Evolutionary conservation across 495 filamentous ascomycete genomes (phyloP).

Genomic region (Lophium mytilinum): DNA sequence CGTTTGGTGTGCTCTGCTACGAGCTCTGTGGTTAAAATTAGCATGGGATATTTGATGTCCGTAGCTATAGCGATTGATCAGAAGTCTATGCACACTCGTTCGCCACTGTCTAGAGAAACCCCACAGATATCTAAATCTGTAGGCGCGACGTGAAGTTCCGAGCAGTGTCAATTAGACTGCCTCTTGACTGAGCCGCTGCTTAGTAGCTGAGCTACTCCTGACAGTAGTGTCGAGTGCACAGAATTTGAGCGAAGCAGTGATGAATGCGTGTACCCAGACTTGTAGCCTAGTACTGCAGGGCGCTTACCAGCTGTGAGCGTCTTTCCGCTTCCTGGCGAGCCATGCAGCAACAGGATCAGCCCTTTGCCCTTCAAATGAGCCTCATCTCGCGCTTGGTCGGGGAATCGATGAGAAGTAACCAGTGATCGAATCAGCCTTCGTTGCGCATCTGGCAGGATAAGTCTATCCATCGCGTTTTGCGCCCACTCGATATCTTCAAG

Average conservation of each 20-base stretch:
- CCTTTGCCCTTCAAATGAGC: slow-evolving; percentile 22
- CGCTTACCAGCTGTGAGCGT: slow-evolving; percentile 18
- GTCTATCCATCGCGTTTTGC: slow-evolving; percentile 9
- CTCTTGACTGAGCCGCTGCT: no score
- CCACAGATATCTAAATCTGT: no score
- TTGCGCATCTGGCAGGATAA: slow-evolving; percentile 12
- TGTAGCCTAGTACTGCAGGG: background rate
- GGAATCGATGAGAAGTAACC: slow-evolving; percentile 12
- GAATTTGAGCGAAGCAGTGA: no score
- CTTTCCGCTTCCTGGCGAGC: slow-evolving; percentile 20
- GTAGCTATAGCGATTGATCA: no score
- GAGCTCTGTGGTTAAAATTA: background rate
- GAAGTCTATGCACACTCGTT: no score
- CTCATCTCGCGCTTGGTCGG: slow-evolving; percentile 17
- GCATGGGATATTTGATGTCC: no score
- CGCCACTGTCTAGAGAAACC: no score
- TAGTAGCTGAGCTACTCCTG: no score
- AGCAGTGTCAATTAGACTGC: no score
- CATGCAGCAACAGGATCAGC: slow-evolving; percentile 21
- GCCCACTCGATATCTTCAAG: slow-evolving; percentile 15
- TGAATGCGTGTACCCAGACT: no score
- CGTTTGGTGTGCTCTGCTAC: slow-evolving; percentile 18
- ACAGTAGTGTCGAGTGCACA: no score
- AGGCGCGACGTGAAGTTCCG: no score
- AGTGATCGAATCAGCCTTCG: slow-evolving; percentile 12